phyloP scores from a whole-genome alignment of 176 grass and related monocot genomes.

The Bonia amplexicaulis region DNA sequence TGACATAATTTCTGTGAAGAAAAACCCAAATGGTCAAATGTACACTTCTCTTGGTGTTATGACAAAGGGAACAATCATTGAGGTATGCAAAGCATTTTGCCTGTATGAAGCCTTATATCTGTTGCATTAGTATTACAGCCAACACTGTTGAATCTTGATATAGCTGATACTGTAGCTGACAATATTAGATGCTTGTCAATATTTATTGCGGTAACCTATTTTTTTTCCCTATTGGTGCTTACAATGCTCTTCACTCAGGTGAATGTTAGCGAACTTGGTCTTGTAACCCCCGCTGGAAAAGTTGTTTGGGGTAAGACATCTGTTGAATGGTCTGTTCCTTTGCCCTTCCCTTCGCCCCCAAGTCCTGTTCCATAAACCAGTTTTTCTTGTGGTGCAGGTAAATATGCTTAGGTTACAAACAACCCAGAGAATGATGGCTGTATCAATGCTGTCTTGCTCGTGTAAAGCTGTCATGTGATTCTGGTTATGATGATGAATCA shows the following conservation, averaged over 20 bases:
- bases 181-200: background rate
- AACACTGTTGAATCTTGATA: background rate
- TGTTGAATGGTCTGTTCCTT: background rate
- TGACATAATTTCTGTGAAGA: conserved; percentile 87
- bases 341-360: background rate
- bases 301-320: conserved; percentile 81
- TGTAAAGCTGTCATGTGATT: conserved; percentile 28
- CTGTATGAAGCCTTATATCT: background rate
- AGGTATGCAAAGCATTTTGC: conserved; percentile 37
- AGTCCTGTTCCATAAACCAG: background rate
- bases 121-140: background rate
- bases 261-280: conserved; percentile 88
- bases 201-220: background rate
- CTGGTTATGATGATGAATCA: background rate
- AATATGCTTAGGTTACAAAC: conserved; percentile 92
- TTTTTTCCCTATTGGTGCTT: background rate
- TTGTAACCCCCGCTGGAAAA: conserved; percentile 93
- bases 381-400: conserved; percentile 53
- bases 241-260: conserved; percentile 44
- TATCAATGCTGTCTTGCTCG: conserved; percentile 83
- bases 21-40: conserved; percentile 90
- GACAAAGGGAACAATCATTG: conserved; percentile 86
- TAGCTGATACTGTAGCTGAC: background rate
- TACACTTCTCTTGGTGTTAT: conserved; percentile 93
- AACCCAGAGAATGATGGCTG: conserved; percentile 90